Conservation (phyloP, 768 basidiomycete species). For the Amanita polypyramis region DNA sequence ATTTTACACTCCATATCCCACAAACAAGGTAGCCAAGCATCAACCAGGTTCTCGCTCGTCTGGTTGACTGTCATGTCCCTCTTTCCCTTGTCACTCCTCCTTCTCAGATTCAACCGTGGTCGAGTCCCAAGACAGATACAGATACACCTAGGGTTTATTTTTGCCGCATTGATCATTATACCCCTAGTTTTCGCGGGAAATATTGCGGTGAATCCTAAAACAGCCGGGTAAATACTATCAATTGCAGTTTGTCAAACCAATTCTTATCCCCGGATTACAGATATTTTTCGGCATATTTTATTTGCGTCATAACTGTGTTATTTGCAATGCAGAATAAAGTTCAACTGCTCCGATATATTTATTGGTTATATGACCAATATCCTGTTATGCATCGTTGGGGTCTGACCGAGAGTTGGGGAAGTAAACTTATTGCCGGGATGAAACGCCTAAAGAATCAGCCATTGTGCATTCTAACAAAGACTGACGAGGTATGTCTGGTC, state of each 20-base stretch:
- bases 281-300: slow-evolving; percentile 55
- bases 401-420: slow-evolving; percentile 31
- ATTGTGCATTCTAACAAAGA: slow-evolving; percentile 50
- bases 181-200: slow-evolving; percentile 45
- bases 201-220: slow-evolving; percentile 43
- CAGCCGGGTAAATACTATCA: slow-evolving; percentile 33
- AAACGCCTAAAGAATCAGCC: slow-evolving; percentile 36
- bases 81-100: slow-evolving; percentile 48
- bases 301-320: slow-evolving; percentile 37
- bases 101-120: slow-evolving; percentile 58
- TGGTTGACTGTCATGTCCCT: slow-evolving; percentile 59
- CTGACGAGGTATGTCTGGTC: slow-evolving; percentile 45
- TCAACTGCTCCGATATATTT: slow-evolving; percentile 37
- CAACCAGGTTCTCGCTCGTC: slow-evolving; percentile 47
- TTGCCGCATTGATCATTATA: slow-evolving; percentile 31
- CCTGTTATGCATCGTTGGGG: slow-evolving; percentile 32
- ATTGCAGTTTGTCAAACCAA: background rate
- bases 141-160: slow-evolving; percentile 30
- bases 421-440: slow-evolving; percentile 33
- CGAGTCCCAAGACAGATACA: slow-evolving; percentile 34
- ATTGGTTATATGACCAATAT: slow-evolving; percentile 58
- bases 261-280: slow-evolving; percentile 19
- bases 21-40: slow-evolving; percentile 3
- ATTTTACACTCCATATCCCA: background rate
- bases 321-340: slow-evolving; percentile 43